Conservation (phyloP, 139 green algal species). For the Haematococcus lacustris region DNA sequence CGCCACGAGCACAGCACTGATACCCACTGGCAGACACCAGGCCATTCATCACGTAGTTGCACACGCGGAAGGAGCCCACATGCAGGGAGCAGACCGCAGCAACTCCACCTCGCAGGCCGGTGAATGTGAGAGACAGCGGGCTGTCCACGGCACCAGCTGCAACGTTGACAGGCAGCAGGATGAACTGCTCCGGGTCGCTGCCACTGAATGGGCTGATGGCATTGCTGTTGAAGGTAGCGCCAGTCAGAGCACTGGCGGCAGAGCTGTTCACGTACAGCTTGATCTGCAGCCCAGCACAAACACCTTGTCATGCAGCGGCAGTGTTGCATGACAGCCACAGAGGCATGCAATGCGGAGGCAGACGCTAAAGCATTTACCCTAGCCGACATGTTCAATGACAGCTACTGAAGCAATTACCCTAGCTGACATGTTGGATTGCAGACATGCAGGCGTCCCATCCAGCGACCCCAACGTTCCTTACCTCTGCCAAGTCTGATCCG, state of each 20-base stretch:
- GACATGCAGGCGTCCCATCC: no score
- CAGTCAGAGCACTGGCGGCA: background rate
- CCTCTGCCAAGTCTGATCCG: background rate
- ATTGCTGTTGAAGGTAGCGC: background rate
- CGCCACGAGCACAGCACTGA: slow-evolving; percentile 6
- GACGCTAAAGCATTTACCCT: no score
- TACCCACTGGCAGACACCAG: background rate
- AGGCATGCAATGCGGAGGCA: background rate
- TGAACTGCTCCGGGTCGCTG: background rate
- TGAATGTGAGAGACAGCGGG: background rate
- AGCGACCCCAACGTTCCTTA: no score
- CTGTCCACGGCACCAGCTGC: background rate
- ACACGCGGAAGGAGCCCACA: background rate
- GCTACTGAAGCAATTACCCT: background rate
- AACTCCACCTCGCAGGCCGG: background rate
- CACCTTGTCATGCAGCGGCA: background rate
- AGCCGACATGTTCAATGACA: no score
- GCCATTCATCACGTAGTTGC: slow-evolving; percentile 4
- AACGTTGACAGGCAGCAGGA: background rate
- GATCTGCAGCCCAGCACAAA: background rate
- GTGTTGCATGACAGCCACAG: background rate
- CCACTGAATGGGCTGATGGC: background rate
- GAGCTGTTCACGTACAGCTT: background rate
- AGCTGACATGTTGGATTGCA: background rate
- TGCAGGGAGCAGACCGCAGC: background rate